Conservation (phyloP, 148 eudicot species). For the Camellia lanceoleosa region DNA sequence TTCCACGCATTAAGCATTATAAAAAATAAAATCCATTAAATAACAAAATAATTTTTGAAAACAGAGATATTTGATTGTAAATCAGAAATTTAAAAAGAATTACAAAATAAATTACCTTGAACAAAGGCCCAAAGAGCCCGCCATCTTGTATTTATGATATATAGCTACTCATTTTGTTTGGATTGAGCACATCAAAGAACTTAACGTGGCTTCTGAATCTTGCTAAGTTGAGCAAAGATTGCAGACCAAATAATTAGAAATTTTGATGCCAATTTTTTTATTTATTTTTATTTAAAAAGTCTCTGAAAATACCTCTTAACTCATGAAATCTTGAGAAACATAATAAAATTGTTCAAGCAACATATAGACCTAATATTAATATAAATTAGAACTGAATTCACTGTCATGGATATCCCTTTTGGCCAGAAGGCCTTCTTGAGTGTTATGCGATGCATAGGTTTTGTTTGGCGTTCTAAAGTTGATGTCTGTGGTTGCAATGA, state of each 20-base stretch:
- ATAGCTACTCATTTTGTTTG: constrained; percentile 34
- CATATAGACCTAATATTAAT: too few species aligned
- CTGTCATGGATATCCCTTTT: too few species aligned
- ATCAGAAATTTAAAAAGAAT: background rate
- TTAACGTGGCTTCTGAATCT: constrained; percentile 51
- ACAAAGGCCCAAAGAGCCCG: constrained; percentile 4
- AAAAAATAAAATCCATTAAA: background rate
- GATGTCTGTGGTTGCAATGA: too few species aligned
- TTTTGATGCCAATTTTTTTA: background rate
- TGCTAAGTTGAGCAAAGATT: constrained; percentile 20
- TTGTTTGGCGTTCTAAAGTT: too few species aligned
- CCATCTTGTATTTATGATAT: background rate
- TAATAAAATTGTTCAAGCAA: too few species aligned
- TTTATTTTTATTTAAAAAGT: background rate
- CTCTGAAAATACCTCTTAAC: background rate
- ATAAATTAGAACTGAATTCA: too few species aligned
- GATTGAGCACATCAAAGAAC: constrained; percentile 34
- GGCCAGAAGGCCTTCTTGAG: too few species aligned
- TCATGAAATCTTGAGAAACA: too few species aligned
- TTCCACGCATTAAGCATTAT: constrained; percentile 3
- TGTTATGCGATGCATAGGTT: too few species aligned
- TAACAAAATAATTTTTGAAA: background rate
- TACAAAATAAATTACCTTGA: constrained; percentile 37
- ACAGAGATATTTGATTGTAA: background rate
- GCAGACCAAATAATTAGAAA: background rate